Conservation (phyloP, 805 yeast species). For the Priceomyces melissophilus region DNA sequence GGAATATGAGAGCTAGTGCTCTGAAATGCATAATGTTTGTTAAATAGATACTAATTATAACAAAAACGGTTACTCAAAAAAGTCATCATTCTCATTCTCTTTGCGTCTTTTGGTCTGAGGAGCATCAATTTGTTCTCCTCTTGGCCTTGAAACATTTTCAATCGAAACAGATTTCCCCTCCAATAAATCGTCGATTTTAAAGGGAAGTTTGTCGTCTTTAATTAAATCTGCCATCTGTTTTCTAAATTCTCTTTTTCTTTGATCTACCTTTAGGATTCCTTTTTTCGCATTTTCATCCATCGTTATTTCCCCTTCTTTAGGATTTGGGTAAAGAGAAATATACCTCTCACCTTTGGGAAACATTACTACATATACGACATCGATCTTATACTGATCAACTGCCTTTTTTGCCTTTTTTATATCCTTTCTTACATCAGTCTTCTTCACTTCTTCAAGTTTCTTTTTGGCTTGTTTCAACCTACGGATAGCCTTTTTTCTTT, state of each 20-base stretch:
- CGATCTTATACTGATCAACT: conserved; percentile 57
- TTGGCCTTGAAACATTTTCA: conserved; percentile 15
- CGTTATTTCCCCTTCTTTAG: conserved; percentile 20
- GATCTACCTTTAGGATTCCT: conserved; percentile 41
- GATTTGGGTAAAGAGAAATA: conserved; percentile 66
- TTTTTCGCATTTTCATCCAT: conserved; percentile 36
- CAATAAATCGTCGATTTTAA: conserved; percentile 45
- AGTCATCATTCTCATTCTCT: conserved; percentile 36
- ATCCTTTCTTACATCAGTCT: conserved; percentile 33
- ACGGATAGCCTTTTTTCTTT: conserved; percentile 78
- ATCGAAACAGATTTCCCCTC: conserved; percentile 32
- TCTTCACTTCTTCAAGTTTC: conserved; percentile 30
- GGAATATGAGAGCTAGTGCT: too few relatives aligned
- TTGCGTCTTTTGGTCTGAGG: conserved; percentile 26
- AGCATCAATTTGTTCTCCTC: conserved; percentile 39
- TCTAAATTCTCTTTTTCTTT: conserved; percentile 40
- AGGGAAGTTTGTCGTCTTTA: conserved; percentile 52
- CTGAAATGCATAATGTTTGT: too few relatives aligned
- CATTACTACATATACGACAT: conserved; percentile 68
- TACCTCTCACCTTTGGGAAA: conserved; percentile 82
- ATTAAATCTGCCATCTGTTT: conserved; percentile 51
- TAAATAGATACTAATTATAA: too few relatives aligned
- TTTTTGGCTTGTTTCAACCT: conserved; percentile 54
- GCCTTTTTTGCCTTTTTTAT: conserved; percentile 46
- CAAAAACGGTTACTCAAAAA: conserved; percentile 34